Base-by-base conservation (phyloP, 2,329 filamentous ascomycete genomes). In the Epichloe hybrida region DNA sequence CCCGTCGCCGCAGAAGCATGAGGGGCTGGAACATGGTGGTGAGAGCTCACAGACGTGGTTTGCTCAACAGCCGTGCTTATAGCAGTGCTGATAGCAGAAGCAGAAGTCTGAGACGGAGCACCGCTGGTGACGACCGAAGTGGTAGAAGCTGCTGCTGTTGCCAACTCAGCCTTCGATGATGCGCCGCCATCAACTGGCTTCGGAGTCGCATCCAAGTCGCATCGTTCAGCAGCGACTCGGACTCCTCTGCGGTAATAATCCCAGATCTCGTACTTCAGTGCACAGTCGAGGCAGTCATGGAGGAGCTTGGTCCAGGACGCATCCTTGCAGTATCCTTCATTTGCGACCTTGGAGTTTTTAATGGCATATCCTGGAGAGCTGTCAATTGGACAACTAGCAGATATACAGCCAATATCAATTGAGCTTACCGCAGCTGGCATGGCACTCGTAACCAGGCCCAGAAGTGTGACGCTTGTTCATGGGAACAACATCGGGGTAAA, bases 401-500 rank as follows among this genome's bases (percentile, higher is more conserved):
- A 4, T 31, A 4, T 4, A 9, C 31, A 31, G 31, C 31, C 31
- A 8, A 11, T 31, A 31, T 31, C n/a, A 6, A 42, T 17, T 34
- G 12, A 34, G 62, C 69, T 53, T 62, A 75, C 73, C 73, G 62
- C 73, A 76, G 60, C 70, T 69, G 56, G 69, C 66, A 55, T 76
- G 73, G 61, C 74, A 77, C 41, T 74, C 62, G 57, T 70, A 75
- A 6, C 62, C 54, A 5, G 71, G 65, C 20, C 20, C 20, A 20
- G 20, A 20, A 20, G 20, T 20, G 20, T 20, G 20, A 20, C 20
- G 20, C 20, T 20, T 20, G 49, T 66, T 52, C n/a, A 73, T 56
- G n/a, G 60, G 59, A 35, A 65, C 61, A 15, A 53, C 48, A 40
- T 57, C 62, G 15, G 60, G 63, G 12, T 46, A 64, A 55, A 62